phyloP scores from a whole-genome alignment of 2,329 filamentous ascomycete species.

The Dendrostoma leiphaemia region DNA sequence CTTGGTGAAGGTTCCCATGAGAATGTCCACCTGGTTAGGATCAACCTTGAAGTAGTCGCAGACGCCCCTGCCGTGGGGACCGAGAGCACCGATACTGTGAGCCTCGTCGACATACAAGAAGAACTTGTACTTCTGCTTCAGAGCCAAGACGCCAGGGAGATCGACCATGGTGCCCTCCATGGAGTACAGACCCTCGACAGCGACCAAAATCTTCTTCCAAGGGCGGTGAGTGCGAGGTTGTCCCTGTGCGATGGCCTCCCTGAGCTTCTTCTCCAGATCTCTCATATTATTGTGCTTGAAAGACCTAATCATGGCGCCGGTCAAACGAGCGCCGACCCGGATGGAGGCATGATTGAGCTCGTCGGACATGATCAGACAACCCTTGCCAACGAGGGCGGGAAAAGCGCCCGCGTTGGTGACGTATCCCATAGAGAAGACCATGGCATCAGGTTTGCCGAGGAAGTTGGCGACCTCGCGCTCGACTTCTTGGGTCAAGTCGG shows the following conservation, averaged over 20 bases:
- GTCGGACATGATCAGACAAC: constrained; percentile 91
- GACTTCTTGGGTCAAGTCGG: constrained; percentile 83
- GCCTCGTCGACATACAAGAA: constrained; percentile 94
- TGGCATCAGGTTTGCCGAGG: constrained; percentile 89
- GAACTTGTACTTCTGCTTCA: constrained; percentile 98
- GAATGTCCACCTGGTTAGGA: constrained; percentile 82
- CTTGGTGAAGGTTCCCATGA: constrained; percentile 98
- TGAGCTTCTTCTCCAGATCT: constrained; percentile 79
- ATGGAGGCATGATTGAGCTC: constrained; percentile 98
- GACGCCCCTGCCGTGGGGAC: constrained; percentile 83
- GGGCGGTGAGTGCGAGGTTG: constrained; percentile 97
- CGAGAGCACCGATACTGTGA: constrained; percentile 91
- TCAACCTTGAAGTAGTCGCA: constrained; percentile 97
- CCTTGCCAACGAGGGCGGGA: constrained; percentile 87
- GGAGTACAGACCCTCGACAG: constrained; percentile 95
- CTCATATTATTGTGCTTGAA: constrained; percentile 98
- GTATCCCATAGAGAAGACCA: constrained; percentile 99
- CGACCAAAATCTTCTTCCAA: constrained; percentile 98
- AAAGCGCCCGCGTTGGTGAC: constrained; percentile 93
- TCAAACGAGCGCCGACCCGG: constrained; percentile 89
- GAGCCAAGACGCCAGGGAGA: constrained; percentile 78
- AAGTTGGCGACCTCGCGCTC: constrained; percentile 88
- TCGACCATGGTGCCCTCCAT: constrained; percentile 99
- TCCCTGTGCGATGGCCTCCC: constrained; percentile 92
- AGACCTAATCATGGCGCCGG: constrained; percentile 89